These are phyloP conservation scores for Raphanus sativus DNA, from an alignment of 345 rosid genomes.

Conservation along the genomic window DNA sequence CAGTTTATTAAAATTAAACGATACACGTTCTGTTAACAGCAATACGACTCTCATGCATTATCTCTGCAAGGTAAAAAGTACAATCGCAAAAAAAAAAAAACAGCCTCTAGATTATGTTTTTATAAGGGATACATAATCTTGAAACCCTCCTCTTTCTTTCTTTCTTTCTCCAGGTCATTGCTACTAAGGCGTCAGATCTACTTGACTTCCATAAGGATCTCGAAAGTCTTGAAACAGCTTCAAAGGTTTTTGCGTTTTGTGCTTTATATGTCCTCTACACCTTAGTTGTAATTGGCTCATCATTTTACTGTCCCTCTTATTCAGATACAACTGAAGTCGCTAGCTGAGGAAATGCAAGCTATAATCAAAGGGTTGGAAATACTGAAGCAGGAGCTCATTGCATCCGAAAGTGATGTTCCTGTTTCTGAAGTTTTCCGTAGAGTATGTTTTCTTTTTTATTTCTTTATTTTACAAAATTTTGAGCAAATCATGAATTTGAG, in stretches of 20 bases:
- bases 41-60: conserved; percentile 98
- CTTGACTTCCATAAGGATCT: conserved; percentile 84
- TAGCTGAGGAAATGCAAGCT: conserved; percentile 99
- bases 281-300: background rate
- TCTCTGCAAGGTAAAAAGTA: conserved; percentile 77
- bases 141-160: background rate
- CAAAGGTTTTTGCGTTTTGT: conserved; percentile 60
- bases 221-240: conserved; percentile 76
- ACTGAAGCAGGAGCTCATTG: conserved; percentile 79
- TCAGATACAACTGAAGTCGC: conserved; percentile 93
- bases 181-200: conserved; percentile 65
- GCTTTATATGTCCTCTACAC: conserved; percentile 7
- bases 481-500: conserved; percentile 8
- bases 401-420: conserved; percentile 92
- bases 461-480: background rate
- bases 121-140: background rate
- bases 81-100: background rate
- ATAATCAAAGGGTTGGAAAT: conserved; percentile 91
- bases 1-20: conserved; percentile 79
- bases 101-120: background rate
- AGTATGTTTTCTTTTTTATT: conserved; percentile 41
- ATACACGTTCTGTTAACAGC: conserved; percentile 82
- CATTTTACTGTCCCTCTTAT: conserved; percentile 6
- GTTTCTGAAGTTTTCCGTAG: conserved; percentile 81
- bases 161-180: conserved; percentile 58